Conservation (phyloP, 2,329 filamentous ascomycete genomes). For the Tolypocladium paradoxum region DNA sequence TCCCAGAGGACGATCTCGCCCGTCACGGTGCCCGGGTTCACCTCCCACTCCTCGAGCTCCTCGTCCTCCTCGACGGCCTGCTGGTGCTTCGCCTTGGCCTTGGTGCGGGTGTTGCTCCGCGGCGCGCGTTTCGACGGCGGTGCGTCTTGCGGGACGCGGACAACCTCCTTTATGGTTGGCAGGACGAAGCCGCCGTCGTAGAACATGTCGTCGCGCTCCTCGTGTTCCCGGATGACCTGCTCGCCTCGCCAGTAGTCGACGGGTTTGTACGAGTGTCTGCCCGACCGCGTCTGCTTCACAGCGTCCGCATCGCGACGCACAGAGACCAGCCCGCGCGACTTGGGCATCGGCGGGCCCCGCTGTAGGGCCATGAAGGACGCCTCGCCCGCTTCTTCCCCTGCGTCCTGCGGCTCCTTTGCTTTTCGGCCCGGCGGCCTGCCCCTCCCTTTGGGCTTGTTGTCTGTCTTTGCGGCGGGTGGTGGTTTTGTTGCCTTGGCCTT, state of each 20-base stretch:
- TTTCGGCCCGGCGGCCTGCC: constrained; percentile 14
- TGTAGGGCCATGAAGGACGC: constrained; percentile 37
- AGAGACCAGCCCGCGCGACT: constrained; percentile 42
- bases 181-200: constrained; percentile 42
- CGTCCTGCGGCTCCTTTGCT: constrained; percentile 25
- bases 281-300: constrained; percentile 57
- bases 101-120: constrained; percentile 17
- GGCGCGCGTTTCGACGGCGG: constrained; percentile 12
- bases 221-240: constrained; percentile 56
- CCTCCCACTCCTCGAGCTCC: constrained; percentile 60
- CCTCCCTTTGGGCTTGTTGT: constrained; percentile 9
- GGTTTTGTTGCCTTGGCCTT: constrained; percentile 3
- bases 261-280: constrained; percentile 66
- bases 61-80: constrained; percentile 36
- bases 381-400: constrained; percentile 29
- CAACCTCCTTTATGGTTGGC: constrained; percentile 64
- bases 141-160: constrained; percentile 56
- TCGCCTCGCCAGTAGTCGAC: constrained; percentile 84
- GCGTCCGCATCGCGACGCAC: constrained; percentile 37
- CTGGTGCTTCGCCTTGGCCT: constrained; percentile 17
- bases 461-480: constrained; percentile 1
- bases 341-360: constrained; percentile 44
- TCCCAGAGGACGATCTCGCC: constrained; percentile 58
- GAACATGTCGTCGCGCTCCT: constrained; percentile 39
- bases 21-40: constrained; percentile 49